Conservation (phyloP, 257 asterid species). For the Solanum bulbocastanum region DNA sequence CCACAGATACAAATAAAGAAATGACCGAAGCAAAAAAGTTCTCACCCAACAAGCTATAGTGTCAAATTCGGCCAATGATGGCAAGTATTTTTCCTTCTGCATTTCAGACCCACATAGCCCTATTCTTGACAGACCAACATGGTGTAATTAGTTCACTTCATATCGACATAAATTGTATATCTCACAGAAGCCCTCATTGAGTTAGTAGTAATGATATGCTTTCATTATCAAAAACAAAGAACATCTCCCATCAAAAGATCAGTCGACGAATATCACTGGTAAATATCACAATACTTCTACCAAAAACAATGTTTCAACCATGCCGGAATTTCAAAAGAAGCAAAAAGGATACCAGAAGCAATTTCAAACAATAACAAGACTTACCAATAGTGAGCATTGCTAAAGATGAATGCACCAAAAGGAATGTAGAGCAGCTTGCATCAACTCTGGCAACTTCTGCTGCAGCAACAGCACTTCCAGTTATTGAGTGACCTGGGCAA, state of each 20-base stretch:
- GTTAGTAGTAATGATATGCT: neutral
- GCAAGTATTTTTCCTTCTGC: conserved; percentile 80
- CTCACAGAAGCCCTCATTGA: neutral
- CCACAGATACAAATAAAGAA: neutral
- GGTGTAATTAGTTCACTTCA: neutral
- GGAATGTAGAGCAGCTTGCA: conserved; percentile 87
- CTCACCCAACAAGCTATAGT: conserved; percentile 90
- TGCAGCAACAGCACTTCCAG: conserved; percentile 65
- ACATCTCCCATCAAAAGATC: neutral
- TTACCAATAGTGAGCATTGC: conserved; percentile 90
- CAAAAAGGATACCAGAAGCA: neutral
- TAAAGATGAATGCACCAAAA: conserved; percentile 85
- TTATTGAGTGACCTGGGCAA: conserved; percentile 74
- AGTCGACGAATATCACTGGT: neutral
- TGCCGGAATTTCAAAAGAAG: neutral
- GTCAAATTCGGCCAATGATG: conserved; percentile 70
- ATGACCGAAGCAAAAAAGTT: neutral
- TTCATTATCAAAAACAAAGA: neutral
- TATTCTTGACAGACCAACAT: conserved; percentile 27
- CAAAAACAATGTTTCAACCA: neutral
- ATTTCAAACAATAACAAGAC: conserved; percentile 4
- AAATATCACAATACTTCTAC: neutral
- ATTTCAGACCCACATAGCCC: conserved; percentile 85
- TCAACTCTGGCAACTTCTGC: conserved; percentile 96
- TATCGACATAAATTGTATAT: neutral